Base-by-base conservation (phyloP, 306 rosid genomes). In the Chamaecrista fasciculata region DNA sequence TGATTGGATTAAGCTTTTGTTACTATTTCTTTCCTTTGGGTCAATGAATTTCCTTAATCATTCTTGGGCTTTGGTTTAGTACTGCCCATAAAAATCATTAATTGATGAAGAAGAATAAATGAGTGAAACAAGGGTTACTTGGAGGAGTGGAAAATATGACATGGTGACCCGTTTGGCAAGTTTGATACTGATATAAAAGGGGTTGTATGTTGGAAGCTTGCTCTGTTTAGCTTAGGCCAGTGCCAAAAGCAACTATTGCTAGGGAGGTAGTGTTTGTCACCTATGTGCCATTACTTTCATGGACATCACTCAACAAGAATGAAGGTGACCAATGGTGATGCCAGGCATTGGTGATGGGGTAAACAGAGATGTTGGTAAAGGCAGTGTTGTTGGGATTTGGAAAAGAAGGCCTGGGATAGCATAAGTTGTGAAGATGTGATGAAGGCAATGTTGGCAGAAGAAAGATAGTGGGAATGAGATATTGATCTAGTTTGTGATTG, bases 1-100 rank as follows among this genome's bases (percentile, higher is more conserved):
- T 65, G 63, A 37, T 28, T 70, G 10, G 40, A 64, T 65, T 57
- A 16, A 59, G 40, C 25, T 59, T 66, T 58, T 20, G 18, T 37
- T 12, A 34, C 18, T 34, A 24, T 26, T 62, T 16, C 20, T 63
- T 49, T 28, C 26, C 49, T 5, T 46, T 46, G 51, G 51, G 8
- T 56, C 15, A 11, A 44, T 20, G 47, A 48, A 44, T 44, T 33
- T 46, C 11, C 5, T 69, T 24, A 47, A 14, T 43, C 49, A 2
- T n/a, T 46, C 2, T 16, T n/a, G 23, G 19, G 10, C 10, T n/a
- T 16, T 6, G 51, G 21, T 46, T n/a, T 2, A 46, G 21, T 0
- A 5, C 23, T n/a, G 23, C 21, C 51, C 23, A 5, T 46, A 10
- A 16, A 46, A 46, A 16, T 46, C 51, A 28, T 28, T 28, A 28